Evolutionary conservation across 129 eudicot species (phyloP), one percentile per base, ranked within the genome.

Genomic region (Apium graveolens): DNA sequence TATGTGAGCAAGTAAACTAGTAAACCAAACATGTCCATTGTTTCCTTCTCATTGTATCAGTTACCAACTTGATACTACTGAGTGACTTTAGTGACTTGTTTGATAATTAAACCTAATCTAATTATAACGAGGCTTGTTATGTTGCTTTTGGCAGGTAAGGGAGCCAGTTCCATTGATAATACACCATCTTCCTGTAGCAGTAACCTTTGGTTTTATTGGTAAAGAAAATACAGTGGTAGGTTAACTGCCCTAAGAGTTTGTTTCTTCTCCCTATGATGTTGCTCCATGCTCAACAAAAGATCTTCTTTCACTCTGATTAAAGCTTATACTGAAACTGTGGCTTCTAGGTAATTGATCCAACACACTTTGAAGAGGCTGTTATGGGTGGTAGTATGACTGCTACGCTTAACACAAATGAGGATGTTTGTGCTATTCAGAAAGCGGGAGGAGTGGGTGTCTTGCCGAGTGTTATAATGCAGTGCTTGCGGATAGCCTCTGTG

Each of bases 401-500:
- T 72, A 95, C 96, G 38, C 83, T 95, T 32, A 95, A 95, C 74
- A 78, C 97, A 73, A 95, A 88, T 82, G 97, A 97, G 69, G 99
- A 95, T 71, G 83, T 95, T 74, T 95, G 99, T 88, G 96, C 99
- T 78, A 89, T 95, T 82, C 99, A 95, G 72, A 95, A 95, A 84
- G 92, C 94, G 62, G 99, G 99, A 48, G 99, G 97, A 77, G 96
- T 81, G 7, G 99, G 92, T 68, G 89, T 95, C 73, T 75, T 85
- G 84, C 96, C 88, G 71, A 92, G 90, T 82, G 92, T 87, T 51
- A 84, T 95, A 65, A 88, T 95, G 97, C 96, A 92, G 84, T 95
- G 99, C 86, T 83, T 95, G 81, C 92, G 97, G 51, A 81, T 90
- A 78, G 99, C 99, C 76, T 84, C 94, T 44, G 90, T 88, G 35